Base-by-base conservation (phyloP, 2,329 filamentous ascomycete species). In the Epichloe elymi region DNA sequence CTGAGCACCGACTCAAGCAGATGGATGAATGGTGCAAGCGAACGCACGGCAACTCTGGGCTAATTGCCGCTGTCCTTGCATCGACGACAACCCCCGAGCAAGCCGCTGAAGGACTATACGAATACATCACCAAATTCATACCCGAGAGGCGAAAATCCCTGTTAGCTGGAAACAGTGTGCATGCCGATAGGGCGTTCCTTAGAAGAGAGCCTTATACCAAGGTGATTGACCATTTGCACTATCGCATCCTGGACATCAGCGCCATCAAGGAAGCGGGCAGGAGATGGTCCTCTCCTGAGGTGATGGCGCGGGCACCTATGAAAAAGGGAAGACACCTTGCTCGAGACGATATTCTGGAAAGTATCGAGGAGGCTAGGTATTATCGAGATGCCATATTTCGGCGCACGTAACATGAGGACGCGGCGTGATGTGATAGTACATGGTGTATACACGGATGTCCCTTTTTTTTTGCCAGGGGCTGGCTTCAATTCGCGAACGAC, bases 211-310 rank as follows among this genome's bases (percentile, higher is more conserved):
- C 90, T 0, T 98, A 91, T 67, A 78, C 74, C 39, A 71, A 74
- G 53, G 81, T 95, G 2, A 69, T 87, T 46, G 79, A 85, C 51
- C 80, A 93, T 67, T 72, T 98, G 57, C 86, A 95, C 67, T 89
- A 98, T 68, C 80, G 93, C 15, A 86, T 98, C 56, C 70, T 97
- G 46, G 93, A 98, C 65, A 88, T 97, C 50, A 96, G 89, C 67
- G 79, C 82, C 45, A 79, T 97, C 62, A 97, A 97, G 70, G 93
- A 98, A 71, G 90, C 88, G 20, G 86, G 83, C 17, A 79, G 81
- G 56, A 76, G 91, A 44, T 98, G 93, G 91, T 83, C 81, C 42
- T 57, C 64, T 35, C 60, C 58, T 49, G 56, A 58, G 41, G 52
- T 70, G 33, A 62, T 86, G 54, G 70, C 72, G 51, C 71, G 73